Base-by-base conservation (phyloP, 371 early-diverging fungal genomes). In the Saksenaea oblongispora region DNA sequence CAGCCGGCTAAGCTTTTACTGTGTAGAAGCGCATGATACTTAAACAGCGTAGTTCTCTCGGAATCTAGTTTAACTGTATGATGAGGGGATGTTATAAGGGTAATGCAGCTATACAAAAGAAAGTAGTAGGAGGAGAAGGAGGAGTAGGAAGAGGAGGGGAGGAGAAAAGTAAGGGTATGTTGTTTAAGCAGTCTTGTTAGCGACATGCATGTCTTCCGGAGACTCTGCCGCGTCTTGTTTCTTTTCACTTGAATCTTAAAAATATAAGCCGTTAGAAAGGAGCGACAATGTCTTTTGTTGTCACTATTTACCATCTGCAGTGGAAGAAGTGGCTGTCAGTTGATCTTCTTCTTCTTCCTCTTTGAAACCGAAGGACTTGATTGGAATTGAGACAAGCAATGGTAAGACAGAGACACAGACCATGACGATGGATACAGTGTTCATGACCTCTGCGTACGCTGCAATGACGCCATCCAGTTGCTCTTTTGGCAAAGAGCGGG, bases 371-470 rank as follows among this genome's bases (percentile, higher is more conserved):
- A 66, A 66, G 8, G 60, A 47, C 7, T 51, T 55, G 56, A 66
- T 61, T n/a, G 56, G 24, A n/a, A 60, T 28, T 8, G 53, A 58
- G 18, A 66, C 60, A 3, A 61, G n/a, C 36, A 69, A 58, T 3
- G 69, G 69, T 27, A 69, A 53, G 15, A 69, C 47, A 41, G 69
- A 64, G 1, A 62, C 59, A 28, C 64, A 36, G 24, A 64, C 64
- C 34, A 64, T 64, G 67, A 70, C 64, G 60, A 66, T 34, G 64
- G 66, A 44, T 60, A 76, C 59, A 60, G 63, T 54, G 54, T 34
- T 66, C 74, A 70, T 41, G 63, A 70, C 69, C 28, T 73, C 68
- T n/a, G 44, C 39, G 22, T 73, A 79, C 8, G 80, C 80, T 5
- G 62, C 59, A 41, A 79, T 62, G 26, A 74, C 60, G 60, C 58